Conservation (phyloP, 257 asterid genomes). For the Solanum chiquidenum region DNA sequence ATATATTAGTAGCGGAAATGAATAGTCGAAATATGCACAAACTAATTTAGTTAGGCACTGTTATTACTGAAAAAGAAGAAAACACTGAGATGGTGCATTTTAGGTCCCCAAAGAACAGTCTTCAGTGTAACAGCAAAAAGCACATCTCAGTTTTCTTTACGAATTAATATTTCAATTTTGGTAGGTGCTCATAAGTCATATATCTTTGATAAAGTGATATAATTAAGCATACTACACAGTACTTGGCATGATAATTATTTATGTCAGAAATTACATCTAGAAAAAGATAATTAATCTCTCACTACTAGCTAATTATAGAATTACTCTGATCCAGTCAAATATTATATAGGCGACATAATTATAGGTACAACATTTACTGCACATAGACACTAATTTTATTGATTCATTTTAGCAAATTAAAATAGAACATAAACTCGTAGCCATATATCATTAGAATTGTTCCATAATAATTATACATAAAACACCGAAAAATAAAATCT, state of each 20-base stretch:
- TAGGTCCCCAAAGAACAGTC: not conserved
- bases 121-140: not conserved
- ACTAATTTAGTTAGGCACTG: not conserved
- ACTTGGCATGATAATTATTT: not conserved
- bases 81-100: not conserved
- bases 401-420: not conserved
- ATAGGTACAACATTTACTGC: not conserved
- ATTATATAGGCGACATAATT: not conserved
- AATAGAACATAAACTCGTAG: not conserved
- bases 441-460: not conserved
- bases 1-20: too few relatives aligned
- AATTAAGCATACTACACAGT: not conserved
- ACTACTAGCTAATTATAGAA: not conserved
- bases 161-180: not conserved
- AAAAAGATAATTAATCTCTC: not conserved
- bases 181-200: not conserved
- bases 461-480: not conserved
- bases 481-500: constrained; percentile 19
- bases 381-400: not conserved
- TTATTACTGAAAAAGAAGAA: not conserved
- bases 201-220: not conserved
- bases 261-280: not conserved
- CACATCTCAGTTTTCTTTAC: not conserved
- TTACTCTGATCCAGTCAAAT: not conserved
- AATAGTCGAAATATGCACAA: not conserved